Base-by-base conservation (phyloP, 2,329 filamentous ascomycete genomes). In the Tolypocladium tropicale region DNA sequence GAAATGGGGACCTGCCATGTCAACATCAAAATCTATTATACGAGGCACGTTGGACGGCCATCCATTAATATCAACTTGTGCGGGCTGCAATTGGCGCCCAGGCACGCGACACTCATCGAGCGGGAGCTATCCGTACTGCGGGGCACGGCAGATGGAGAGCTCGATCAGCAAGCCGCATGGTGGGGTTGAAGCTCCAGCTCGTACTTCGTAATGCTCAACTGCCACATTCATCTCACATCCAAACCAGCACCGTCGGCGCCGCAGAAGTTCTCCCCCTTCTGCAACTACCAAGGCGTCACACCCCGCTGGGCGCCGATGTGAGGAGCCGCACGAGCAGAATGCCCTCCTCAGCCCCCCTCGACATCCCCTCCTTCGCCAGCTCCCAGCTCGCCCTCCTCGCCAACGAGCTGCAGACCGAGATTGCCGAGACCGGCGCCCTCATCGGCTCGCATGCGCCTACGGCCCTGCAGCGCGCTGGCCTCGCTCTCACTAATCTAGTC, bases 401-500 rank as follows among this genome's bases (percentile, higher is more conserved):
- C 50, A 76, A 75, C 53, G 90, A 95, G 71, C 83, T 90, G 33
- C 78, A 84, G 63, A 83, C 84, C 64, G 89, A 94, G 70, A 76
- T 90, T 52, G 75, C 80, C 51, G 86, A 90, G 70, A 90, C 86
- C 25, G 79, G 83, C 61, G 72, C 78, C 43, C 81, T 91, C 57
- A 80, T 91, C 57, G 78, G 83, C 49, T 80, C 80, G 50, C 82
- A 88, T 68, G 83, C 85, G 52, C 89, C 90, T 5, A 74, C 80
- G 0, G 77, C 82, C 1, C 82, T 95, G 14, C 82, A 89, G 66
- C 84, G 87, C 57, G 88, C 88, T 6, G 90, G 90, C n/a, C 78
- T 90, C 43, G 90, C 90, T 34, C 77, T 94, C 63, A 83, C 84
- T 18, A 93, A 92, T 70, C 82, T 97, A 10, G 75, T 82, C 34